phyloP scores from a whole-genome alignment of 768 basidiomycete species.

The Lepiota brunneoincarnata region DNA sequence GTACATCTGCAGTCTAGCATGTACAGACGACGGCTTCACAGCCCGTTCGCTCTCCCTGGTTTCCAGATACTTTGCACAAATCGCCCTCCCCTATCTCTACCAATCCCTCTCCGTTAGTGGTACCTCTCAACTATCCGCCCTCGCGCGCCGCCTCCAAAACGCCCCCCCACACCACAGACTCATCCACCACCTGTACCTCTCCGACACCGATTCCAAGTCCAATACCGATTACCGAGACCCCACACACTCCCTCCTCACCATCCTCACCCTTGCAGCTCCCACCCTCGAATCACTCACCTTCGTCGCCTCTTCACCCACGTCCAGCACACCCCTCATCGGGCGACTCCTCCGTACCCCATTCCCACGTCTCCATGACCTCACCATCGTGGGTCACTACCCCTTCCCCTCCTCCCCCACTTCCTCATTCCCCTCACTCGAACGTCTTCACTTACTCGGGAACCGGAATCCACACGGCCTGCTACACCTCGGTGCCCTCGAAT shows the following conservation, averaged over 20 bases:
- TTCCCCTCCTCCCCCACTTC: conserved; percentile 33
- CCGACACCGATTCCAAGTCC: conserved; percentile 20
- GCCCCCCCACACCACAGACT: conserved; percentile 34
- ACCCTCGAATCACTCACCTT: conserved; percentile 41
- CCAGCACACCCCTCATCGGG: conserved; percentile 37
- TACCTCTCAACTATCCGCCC: conserved; percentile 20
- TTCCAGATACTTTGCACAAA: conserved; percentile 36
- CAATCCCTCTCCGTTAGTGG: conserved; percentile 35
- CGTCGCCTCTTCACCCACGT: conserved; percentile 28
- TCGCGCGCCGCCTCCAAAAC: conserved; percentile 28
- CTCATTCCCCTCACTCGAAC: conserved; percentile 36
- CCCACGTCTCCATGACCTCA: conserved; percentile 38
- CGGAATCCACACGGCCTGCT: conserved; percentile 49
- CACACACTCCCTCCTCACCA: conserved; percentile 18
- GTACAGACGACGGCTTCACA: conserved; percentile 35
- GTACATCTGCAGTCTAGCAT: conserved; percentile 41
- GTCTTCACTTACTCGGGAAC: conserved; percentile 47
- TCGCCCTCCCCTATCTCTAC: conserved; percentile 37
- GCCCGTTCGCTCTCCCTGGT: conserved; percentile 35
- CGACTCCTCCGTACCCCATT: conserved; percentile 40
- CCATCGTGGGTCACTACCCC: conserved; percentile 48
- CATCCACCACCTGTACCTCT: conserved; percentile 44
- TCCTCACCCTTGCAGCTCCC: conserved; percentile 36
- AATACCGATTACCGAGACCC: background rate
- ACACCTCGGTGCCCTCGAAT: conserved; percentile 32